Percentiles rank a stretch among this genome's conserved stretches.
Conservation (phyloP, 2,329 filamentous ascomycete species). For the Ophiostoma angusticollis region DNA sequence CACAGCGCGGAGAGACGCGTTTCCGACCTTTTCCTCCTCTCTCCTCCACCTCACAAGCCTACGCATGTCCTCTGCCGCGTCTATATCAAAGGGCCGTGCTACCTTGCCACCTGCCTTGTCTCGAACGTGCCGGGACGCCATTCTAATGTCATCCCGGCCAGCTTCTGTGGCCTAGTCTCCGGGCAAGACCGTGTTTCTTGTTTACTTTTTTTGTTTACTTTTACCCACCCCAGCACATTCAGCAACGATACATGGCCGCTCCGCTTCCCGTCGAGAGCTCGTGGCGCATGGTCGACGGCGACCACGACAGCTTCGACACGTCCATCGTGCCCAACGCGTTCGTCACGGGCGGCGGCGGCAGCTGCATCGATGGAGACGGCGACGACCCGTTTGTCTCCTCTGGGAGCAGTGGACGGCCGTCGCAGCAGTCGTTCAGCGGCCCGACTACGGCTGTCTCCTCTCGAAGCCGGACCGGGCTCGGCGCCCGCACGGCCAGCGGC, state of each 20-base stretch:
- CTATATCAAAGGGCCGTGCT: too few species aligned
- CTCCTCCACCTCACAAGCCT: too few species aligned
- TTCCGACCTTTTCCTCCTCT: too few species aligned
- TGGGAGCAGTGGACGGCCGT: conserved; percentile 21
- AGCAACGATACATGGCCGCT: too few species aligned
- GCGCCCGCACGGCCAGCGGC: neutral
- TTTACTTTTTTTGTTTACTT: neutral
- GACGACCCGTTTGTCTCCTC: conserved; percentile 3
- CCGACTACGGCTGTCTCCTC: neutral
- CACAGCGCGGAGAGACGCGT: too few species aligned
- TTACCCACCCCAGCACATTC: neutral
- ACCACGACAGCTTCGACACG: conserved; percentile 48
- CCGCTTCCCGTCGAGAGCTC: conserved; percentile 37
- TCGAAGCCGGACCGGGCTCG: neutral
- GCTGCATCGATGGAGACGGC: neutral
- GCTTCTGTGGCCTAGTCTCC: too few species aligned
- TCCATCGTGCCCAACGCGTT: conserved; percentile 34
- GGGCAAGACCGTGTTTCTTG: too few species aligned
- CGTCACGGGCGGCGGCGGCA: conserved; percentile 23
- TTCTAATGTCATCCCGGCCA: too few species aligned
- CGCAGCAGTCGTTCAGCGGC: conserved; percentile 22
- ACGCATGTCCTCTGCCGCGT: too few species aligned
- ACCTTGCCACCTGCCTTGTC: too few species aligned
- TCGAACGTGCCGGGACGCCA: too few species aligned
- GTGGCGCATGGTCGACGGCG: conserved; percentile 49